Evolutionary conservation across 441 rosid species (phyloP).

Genomic region (Euphorbia celastroides): DNA sequence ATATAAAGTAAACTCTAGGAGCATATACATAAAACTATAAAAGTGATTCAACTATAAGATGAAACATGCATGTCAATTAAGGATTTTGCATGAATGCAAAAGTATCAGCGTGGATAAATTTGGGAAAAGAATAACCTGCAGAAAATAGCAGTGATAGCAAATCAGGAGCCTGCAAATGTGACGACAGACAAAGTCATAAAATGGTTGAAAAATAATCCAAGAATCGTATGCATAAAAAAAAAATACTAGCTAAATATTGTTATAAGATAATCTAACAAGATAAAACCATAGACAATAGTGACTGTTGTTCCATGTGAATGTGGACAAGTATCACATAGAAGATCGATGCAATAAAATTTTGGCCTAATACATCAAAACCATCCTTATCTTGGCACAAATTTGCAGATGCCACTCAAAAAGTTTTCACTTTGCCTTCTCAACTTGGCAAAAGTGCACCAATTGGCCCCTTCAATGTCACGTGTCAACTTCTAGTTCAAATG

Average conservation of each 20-base stretch:
- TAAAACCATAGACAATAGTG: background rate
- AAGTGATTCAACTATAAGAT: background rate
- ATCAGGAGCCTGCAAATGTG: slow-evolving; percentile 72
- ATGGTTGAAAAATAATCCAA: background rate
- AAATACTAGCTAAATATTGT: background rate
- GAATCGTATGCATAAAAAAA: background rate
- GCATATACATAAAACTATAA: background rate
- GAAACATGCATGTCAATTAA: background rate
- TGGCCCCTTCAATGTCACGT: too few species aligned
- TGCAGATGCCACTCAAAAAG: too few species aligned
- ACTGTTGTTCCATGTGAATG: background rate
- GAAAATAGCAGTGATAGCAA: slow-evolving; percentile 62
- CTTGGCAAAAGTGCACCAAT: too few species aligned
- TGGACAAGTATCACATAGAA: background rate
- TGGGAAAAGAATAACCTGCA: slow-evolving; percentile 43
- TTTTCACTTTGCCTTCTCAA: too few species aligned
- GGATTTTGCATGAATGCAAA: slow-evolving; percentile 4
- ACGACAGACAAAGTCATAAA: slow-evolving; percentile 3
- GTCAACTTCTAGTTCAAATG: too few species aligned
- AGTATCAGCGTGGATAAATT: background rate
- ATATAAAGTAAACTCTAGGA: background rate
- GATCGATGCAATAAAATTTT: background rate
- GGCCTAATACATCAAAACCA: too few species aligned
- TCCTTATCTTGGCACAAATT: too few species aligned
- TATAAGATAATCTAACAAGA: background rate